Percentiles rank a stretch among this genome's conserved stretches.
Evolutionary conservation across 148 eudicot species (phyloP).

Genomic region (Polygonum maritimum): DNA sequence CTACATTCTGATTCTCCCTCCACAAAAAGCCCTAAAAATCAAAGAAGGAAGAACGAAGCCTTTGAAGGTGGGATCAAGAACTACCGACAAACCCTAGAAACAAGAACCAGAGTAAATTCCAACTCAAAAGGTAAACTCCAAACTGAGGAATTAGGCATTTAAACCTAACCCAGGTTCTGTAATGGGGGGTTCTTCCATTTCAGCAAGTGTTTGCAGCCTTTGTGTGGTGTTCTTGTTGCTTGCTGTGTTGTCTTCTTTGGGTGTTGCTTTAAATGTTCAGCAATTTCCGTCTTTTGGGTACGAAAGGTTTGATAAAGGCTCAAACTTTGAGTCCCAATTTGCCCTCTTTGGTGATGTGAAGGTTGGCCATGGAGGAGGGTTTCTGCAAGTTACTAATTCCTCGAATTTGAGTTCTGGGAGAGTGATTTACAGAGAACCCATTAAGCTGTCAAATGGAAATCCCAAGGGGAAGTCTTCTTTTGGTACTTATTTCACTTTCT

Average conservation of each 20-base stretch:
- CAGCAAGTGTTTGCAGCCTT: neutral
- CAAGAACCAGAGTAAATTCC: neutral
- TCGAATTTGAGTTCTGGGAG: slow-evolving; percentile 45
- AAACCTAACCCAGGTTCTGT: slow-evolving; percentile 4
- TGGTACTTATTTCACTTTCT: slow-evolving; percentile 58
- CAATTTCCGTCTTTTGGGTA: slow-evolving; percentile 39
- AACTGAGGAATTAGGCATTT: neutral
- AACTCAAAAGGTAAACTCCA: neutral
- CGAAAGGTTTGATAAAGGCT: slow-evolving; percentile 33
- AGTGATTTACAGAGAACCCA: slow-evolving; percentile 51
- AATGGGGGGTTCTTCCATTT: neutral
- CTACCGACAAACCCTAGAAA: slow-evolving; percentile 14
- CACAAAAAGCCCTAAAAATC: slow-evolving; percentile 15
- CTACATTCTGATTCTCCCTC: slow-evolving; percentile 6
- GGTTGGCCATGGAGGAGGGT: slow-evolving; percentile 31
- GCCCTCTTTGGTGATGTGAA: slow-evolving; percentile 55
- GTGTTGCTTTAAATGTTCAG: slow-evolving; percentile 7
- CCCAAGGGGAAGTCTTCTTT: slow-evolving; percentile 41
- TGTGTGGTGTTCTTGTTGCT: neutral
- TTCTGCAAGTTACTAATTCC: slow-evolving; percentile 41
- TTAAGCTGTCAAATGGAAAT: slow-evolving; percentile 33
- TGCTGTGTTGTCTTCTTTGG: neutral
- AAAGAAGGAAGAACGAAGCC: neutral
- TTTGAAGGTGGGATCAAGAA: neutral
- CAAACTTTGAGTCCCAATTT: slow-evolving; percentile 40